Evolutionary conservation across 192 early-diverging fungal species (phyloP), one percentile per base, ranked within the genome.

Genomic region (Neocallimastix lanati): DNA sequence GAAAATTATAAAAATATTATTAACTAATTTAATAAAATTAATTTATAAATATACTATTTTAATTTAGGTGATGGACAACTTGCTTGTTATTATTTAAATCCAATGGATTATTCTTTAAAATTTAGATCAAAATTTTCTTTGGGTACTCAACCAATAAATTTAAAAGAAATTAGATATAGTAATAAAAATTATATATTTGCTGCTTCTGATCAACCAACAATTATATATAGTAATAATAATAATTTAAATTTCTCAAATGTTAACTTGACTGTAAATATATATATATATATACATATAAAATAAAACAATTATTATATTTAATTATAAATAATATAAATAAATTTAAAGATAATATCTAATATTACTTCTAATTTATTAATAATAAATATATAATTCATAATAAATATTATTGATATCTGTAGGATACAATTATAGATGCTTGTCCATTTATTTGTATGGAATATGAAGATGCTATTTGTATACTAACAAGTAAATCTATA

Each of bases 241-340:
- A 93, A 93, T 82, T 85, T 99, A 13, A 77, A 93, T 37, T 98
- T 91, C 80, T 94, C 94, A 6, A 93, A 90, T 77, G 92, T 99
- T 40, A 96, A 98, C 82, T 81, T 91, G 7, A 91, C 91, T 86
- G 92, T 92, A 81, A 25, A 18, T 77, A n/a, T 76, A 28, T 28
- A 33, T 50, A 50, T 50, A 21, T 50, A 21, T 21, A 21, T 50
- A 50, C 13, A 50, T 38, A 14, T 38, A 14, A 33, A 33, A 33
- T 33, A 33, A 33, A 33, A 33, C 11, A 11, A 33, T 33, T 33
- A 33, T 6, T 33, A 33, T 33, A 33, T 11, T 33, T 33, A 33
- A 6, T 33, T 33, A 33, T 33, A 33, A 3, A 33, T 33, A 33
- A 33, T 33, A 33, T 6, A 6, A 33, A 33, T 33, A 33, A 33